Conservation (phyloP, 805 yeast species). For the Kodamaea kaohsiungensis region DNA sequence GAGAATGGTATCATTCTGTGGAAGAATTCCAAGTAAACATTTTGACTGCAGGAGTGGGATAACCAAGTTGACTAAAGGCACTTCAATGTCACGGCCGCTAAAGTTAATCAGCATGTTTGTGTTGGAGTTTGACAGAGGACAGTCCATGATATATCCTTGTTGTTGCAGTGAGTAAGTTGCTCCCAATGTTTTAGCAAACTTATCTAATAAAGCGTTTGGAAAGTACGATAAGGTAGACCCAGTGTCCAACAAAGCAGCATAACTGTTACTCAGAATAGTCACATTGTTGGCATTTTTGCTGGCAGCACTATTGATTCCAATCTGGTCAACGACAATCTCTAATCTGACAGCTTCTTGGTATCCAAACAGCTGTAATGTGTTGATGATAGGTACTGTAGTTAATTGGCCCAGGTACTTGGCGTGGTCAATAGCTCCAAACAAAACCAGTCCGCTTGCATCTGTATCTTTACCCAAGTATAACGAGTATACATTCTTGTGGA, state of each 20-base stretch:
- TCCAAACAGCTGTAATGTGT: slow-evolving; percentile 34
- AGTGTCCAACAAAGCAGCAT: slow-evolving; percentile 33
- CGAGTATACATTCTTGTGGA: slow-evolving; percentile 36
- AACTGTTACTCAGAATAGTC: slow-evolving; percentile 18
- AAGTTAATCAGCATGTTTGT: slow-evolving; percentile 48
- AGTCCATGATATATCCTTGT: slow-evolving; percentile 50
- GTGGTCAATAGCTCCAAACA: slow-evolving; percentile 47
- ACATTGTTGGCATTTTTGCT: slow-evolving; percentile 12
- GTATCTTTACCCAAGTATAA: slow-evolving; percentile 31
- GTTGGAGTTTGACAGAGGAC: slow-evolving; percentile 28
- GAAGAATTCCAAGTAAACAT: slow-evolving; percentile 22
- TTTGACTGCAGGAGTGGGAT: slow-evolving; percentile 11
- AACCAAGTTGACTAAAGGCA: slow-evolving; percentile 43
- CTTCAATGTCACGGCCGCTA: slow-evolving; percentile 56
- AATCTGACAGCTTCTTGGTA: slow-evolving; percentile 45
- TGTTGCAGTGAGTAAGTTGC: slow-evolving; percentile 42
- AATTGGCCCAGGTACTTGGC: slow-evolving; percentile 39
- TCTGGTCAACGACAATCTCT: slow-evolving; percentile 48
- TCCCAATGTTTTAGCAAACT: slow-evolving; percentile 37
- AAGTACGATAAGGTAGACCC: slow-evolving; percentile 44
- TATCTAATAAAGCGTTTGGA: slow-evolving; percentile 37
- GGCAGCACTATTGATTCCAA: slow-evolving; percentile 18
- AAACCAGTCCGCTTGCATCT: slow-evolving; percentile 31
- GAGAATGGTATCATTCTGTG: slow-evolving; percentile 28
- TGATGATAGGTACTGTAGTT: slow-evolving; percentile 41